phyloP scores from a whole-genome alignment of 2,329 filamentous ascomycete genomes.

The Fusarium coffeatum region DNA sequence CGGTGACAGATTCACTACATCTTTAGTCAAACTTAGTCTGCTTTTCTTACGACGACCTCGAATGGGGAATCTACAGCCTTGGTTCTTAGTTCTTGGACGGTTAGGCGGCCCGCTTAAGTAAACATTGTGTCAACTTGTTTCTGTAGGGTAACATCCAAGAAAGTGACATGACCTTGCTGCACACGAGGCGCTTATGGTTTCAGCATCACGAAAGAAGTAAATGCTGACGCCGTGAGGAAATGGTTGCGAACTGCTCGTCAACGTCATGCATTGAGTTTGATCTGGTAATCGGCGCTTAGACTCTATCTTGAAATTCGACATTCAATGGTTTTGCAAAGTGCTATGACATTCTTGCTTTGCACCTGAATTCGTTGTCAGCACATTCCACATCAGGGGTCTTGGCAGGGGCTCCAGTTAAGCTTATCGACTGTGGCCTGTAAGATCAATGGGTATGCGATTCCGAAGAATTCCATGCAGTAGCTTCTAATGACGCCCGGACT shows the following conservation, averaged over 20 bases:
- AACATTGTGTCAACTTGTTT: not conserved
- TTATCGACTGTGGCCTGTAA: not conserved
- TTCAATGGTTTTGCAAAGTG: not conserved
- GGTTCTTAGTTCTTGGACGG: not conserved
- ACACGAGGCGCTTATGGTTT: constrained; percentile 13
- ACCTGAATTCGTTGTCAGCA: not conserved
- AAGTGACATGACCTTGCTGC: not conserved
- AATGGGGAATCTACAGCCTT: not conserved
- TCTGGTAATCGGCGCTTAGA: not conserved
- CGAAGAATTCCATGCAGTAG: constrained; percentile 1
- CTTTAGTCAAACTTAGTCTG: not conserved
- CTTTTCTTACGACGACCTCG: not conserved
- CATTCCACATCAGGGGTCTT: not conserved
- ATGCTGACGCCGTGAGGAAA: not conserved
- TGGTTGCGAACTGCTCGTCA: not conserved
- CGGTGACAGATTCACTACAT: not conserved
- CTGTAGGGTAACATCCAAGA: not conserved
- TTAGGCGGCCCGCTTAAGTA: not conserved
- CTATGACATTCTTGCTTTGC: not conserved
- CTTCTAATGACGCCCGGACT: not conserved
- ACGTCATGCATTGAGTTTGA: not conserved
- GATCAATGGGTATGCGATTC: not conserved
- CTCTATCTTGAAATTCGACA: too few species aligned
- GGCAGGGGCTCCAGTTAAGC: constrained; percentile 17
- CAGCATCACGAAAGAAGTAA: not conserved